Conservation (phyloP, 257 asterid species). For the Handroanthus guayacan region DNA sequence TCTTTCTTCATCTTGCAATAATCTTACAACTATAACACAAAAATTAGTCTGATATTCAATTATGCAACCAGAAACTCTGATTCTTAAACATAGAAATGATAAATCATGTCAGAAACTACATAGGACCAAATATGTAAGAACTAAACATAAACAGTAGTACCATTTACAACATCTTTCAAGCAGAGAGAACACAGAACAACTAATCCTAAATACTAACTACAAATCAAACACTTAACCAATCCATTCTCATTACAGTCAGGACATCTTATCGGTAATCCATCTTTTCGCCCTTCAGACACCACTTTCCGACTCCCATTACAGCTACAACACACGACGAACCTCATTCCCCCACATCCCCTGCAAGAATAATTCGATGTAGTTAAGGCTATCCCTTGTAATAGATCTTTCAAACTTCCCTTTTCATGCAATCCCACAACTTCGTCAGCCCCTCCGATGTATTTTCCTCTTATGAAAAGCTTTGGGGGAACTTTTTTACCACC, state of each 20-base stretch:
- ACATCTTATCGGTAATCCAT: constrained; percentile 44
- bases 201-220: constrained; percentile 44
- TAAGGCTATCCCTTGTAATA: constrained; percentile 64
- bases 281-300: constrained; percentile 31
- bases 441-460: constrained; percentile 79
- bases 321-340: constrained; percentile 58
- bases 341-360: constrained; percentile 60
- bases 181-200: neutral
- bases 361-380: constrained; percentile 49
- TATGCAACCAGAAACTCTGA: neutral
- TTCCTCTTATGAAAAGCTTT: constrained; percentile 71
- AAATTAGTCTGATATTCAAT: neutral
- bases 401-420: constrained; percentile 51
- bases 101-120: neutral
- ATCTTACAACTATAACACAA: neutral
- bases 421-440: constrained; percentile 76
- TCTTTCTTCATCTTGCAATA: neutral
- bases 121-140: neutral
- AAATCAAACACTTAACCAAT: constrained; percentile 66
- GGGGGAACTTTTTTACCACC: constrained; percentile 72
- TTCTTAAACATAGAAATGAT: neutral
- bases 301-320: constrained; percentile 74
- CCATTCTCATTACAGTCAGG: constrained; percentile 86
- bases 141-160: neutral
- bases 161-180: constrained; percentile 31